Evolutionary conservation across 805 yeast genomes (phyloP).

Genomic region (Lipomyces starkeyi): DNA sequence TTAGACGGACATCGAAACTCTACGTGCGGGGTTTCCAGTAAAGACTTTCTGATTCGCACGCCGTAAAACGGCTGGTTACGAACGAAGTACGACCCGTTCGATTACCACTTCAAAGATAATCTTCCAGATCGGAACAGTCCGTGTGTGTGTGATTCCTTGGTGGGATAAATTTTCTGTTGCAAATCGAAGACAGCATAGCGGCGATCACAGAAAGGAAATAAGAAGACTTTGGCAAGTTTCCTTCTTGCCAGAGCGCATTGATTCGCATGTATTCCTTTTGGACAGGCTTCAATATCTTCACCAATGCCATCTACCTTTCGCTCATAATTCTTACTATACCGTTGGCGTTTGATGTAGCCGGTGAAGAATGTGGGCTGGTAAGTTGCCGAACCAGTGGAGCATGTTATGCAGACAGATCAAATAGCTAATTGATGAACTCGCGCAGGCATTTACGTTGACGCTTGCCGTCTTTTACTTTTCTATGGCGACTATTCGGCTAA

Average conservation of each 20-base stretch:
- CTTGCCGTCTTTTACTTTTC: constrained; percentile 71
- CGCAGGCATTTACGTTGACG: constrained; percentile 69
- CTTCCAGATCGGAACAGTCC: background rate
- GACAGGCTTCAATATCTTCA: constrained; percentile 34
- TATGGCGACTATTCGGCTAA: constrained; percentile 72
- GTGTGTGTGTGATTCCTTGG: background rate
- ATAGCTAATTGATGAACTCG: background rate
- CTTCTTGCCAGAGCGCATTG: background rate
- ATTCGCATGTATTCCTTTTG: constrained; percentile 22
- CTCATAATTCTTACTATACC: constrained; percentile 85
- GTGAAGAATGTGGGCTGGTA: constrained; percentile 79
- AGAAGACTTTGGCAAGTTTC: constrained; percentile 1
- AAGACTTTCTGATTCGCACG: background rate
- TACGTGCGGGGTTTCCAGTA: background rate
- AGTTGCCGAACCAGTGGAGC: background rate
- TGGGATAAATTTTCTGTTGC: background rate
- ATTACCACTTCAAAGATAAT: background rate
- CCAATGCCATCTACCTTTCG: constrained; percentile 58
- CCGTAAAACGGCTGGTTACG: background rate
- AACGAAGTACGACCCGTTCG: background rate
- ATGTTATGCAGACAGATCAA: background rate
- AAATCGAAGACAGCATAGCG: background rate
- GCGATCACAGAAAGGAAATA: background rate
- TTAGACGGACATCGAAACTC: background rate
- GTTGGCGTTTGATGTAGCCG: constrained; percentile 92